Evolutionary conservation across 371 early-diverging fungal species (phyloP), one percentile per base, ranked within the genome.

Genomic region (Enteropsectra breve): DNA sequence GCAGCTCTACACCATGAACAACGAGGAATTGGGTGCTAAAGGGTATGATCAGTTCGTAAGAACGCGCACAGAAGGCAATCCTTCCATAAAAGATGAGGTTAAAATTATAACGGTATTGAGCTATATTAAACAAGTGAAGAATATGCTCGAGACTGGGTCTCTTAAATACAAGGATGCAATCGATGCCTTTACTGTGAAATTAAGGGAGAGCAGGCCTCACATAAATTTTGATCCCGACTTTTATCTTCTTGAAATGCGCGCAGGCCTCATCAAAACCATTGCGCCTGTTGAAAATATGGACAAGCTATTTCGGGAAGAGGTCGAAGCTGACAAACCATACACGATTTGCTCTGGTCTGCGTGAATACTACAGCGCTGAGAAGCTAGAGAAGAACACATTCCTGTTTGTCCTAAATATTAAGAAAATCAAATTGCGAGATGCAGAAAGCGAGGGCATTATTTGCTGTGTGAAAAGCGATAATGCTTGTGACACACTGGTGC

Each of bases 381-480:
- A 63, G 11, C 45, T 81, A n/a, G 2, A 57, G 37, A 60, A 64
- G 43, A 67, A 69, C 15, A 72, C 70, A 49, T 76, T 65, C 48
- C 47, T 81, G 8, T 78, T 81, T 68, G 46, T 76, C 28, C 54
- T 70, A n/a, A 81, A 79, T 56, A 66, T 81, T 2, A 79, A 81
- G 37, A 52, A 57, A 50, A 65, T 48, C 47, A 74, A 75, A 30
- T 67, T 81, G 29, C 58, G 68, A 36, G 75, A 74, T 29, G 60
- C 63, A 13, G 59, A 62, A 36, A 72, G 72, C 18, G 63, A 73
- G 33, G 81, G 80, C 40, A 81, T 81, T 79, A 81, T 81, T 38
- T 47, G 81, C 8, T 78, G 76, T 72, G 80, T 45, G 0, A 77
- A 66, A 38, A 55, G 49, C 8, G 66, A 72, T 45, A 68, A 38